A percentile compares a stretch with the other conserved stretches of the same genome.
Conservation (phyloP, 2,329 filamentous ascomycete genomes). For the Pseudogymnoascus sp. region DNA sequence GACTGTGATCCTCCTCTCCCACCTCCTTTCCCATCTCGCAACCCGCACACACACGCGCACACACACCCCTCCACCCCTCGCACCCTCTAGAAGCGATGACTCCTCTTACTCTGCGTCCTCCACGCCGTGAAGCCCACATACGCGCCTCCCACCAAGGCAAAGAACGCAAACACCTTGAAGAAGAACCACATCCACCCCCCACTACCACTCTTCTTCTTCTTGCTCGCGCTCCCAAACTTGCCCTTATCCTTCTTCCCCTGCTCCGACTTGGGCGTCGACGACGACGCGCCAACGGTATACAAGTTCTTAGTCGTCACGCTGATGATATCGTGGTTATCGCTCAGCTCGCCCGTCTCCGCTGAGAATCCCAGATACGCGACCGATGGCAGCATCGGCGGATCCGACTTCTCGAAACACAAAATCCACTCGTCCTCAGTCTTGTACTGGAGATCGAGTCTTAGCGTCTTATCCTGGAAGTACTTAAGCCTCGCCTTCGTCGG, state of each 20-base stretch:
- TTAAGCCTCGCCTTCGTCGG: slow-evolving; percentile 83
- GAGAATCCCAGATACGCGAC: slow-evolving; percentile 70
- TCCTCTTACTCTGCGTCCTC: slow-evolving; percentile 40
- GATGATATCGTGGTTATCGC: slow-evolving; percentile 96
- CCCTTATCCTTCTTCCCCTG: slow-evolving; percentile 18
- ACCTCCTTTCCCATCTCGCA: not conserved
- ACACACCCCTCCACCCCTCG: not conserved
- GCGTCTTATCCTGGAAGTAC: slow-evolving; percentile 92
- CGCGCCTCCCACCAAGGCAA: slow-evolving; percentile 55
- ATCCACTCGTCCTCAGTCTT: slow-evolving; percentile 84
- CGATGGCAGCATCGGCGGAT: slow-evolving; percentile 68
- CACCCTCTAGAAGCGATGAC: slow-evolving; percentile 26
- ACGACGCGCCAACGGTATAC: slow-evolving; percentile 44
- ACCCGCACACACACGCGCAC: not conserved
- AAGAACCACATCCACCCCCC: slow-evolving; percentile 65
- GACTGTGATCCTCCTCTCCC: not conserved
- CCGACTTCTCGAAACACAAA: slow-evolving; percentile 71
- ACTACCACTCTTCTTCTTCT: slow-evolving; percentile 22
- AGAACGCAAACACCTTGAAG: slow-evolving; percentile 74
- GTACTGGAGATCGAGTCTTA: slow-evolving; percentile 90
- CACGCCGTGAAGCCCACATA: slow-evolving; percentile 86
- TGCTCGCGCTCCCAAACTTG: slow-evolving; percentile 14
- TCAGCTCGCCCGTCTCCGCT: slow-evolving; percentile 90
- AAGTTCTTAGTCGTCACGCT: slow-evolving; percentile 80
- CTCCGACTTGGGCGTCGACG: slow-evolving; percentile 14